Conservation (phyloP, 306 rosid genomes). For the Cajanus cajan region DNA sequence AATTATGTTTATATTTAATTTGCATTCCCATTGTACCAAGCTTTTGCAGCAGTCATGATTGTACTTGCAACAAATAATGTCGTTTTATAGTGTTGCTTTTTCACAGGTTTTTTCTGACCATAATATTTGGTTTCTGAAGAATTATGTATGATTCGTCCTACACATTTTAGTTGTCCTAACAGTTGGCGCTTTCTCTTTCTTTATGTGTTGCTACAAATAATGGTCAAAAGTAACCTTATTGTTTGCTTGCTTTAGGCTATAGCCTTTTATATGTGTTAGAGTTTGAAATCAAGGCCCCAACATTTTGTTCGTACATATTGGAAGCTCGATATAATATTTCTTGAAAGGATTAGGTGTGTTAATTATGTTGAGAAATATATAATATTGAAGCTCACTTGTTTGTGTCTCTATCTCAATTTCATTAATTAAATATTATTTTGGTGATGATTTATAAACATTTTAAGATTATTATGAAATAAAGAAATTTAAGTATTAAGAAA, state of each 20-base stretch:
- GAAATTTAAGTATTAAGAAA: background rate
- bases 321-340: constrained; percentile 4
- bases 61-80: constrained; percentile 4
- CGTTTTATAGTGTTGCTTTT: background rate
- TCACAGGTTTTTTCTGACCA: background rate
- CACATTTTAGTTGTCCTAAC: background rate
- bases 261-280: background rate
- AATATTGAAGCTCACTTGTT: background rate
- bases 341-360: constrained; percentile 1
- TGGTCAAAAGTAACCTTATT: constrained; percentile 20
- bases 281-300: background rate
- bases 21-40: constrained; percentile 19
- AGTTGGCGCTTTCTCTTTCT: background rate
- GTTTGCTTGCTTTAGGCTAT: background rate
- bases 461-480: background rate
- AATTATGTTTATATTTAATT: background rate
- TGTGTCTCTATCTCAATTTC: background rate
- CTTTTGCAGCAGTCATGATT: constrained; percentile 40
- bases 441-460: background rate
- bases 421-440: background rate
- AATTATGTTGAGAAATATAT: background rate
- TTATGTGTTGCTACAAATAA: background rate
- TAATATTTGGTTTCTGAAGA: background rate
- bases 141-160: background rate
- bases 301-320: constrained; percentile 9